A percentile compares a stretch with the other conserved stretches of the same genome.
phyloP scores from a whole-genome alignment of 495 filamentous ascomycete genomes.

The Podospora tetraspora region DNA sequence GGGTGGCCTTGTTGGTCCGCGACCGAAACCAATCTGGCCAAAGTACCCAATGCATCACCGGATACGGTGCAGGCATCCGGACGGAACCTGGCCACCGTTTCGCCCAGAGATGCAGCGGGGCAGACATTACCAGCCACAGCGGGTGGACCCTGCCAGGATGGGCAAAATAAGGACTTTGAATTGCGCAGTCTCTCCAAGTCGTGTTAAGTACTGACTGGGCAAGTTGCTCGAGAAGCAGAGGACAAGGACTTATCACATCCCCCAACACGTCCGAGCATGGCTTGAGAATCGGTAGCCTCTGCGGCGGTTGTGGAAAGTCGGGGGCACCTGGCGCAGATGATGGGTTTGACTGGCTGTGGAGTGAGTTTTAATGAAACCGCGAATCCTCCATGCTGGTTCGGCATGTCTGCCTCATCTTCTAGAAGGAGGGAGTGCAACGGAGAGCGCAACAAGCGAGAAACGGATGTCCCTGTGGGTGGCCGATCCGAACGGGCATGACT shows the following conservation, averaged over 20 bases:
- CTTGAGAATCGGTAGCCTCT: not conserved
- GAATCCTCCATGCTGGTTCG: slow-evolving; percentile 11
- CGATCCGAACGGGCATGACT: not conserved
- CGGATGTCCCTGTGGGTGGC: not conserved
- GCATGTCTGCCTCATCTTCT: slow-evolving; percentile 5
- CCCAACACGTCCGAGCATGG: not conserved
- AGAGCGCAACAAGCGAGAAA: slow-evolving; percentile 2
- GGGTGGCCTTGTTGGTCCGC: not conserved
- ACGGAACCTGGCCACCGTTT: not conserved
- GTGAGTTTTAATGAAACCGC: slow-evolving; percentile 14
- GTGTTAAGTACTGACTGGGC: not conserved
- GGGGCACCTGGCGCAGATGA: not conserved
- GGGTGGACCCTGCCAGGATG: not conserved
- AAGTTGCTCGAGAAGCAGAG: not conserved
- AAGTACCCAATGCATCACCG: not conserved
- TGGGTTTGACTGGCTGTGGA: slow-evolving; percentile 1
- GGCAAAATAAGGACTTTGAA: not conserved
- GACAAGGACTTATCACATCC: not conserved
- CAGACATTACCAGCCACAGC: not conserved
- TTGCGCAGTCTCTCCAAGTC: not conserved
- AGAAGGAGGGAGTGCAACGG: not conserved
- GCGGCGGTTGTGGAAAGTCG: not conserved
- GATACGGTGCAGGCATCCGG: not conserved
- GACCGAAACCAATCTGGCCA: slow-evolving; percentile 6
- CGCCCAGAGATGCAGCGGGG: not conserved